Conservation (phyloP, 495 filamentous ascomycete species). For the Pseudomonodictys pantanalensis region DNA sequence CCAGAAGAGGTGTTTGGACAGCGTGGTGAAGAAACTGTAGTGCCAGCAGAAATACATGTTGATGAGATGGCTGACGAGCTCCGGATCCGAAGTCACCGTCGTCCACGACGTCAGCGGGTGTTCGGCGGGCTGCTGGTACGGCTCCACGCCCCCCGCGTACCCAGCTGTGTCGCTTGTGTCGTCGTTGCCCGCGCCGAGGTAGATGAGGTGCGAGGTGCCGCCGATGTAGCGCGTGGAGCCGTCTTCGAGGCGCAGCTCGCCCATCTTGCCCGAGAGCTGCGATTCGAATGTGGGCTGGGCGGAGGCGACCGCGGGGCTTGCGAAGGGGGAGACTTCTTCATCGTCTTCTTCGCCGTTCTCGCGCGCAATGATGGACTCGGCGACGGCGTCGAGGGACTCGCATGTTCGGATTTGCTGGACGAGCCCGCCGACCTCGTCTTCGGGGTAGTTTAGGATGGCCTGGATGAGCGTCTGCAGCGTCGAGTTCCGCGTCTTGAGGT, state of each 20-base stretch:
- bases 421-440: conserved; percentile 76
- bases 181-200: conserved; percentile 52
- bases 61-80: conserved; percentile 80
- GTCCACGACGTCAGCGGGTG: conserved; percentile 83
- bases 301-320: conserved; percentile 26
- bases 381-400: conserved; percentile 86
- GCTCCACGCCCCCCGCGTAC: conserved; percentile 37
- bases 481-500: conserved; percentile 78
- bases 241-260: conserved; percentile 80
- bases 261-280: conserved; percentile 89
- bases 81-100: conserved; percentile 72
- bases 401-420: conserved; percentile 86
- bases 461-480: conserved; percentile 90
- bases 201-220: conserved; percentile 91
- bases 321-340: conserved; percentile 37
- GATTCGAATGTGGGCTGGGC: conserved; percentile 71
- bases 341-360: conserved; percentile 47
- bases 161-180: conserved; percentile 36
- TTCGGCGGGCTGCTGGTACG: conserved; percentile 52
- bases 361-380: conserved; percentile 68
- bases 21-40: conserved; percentile 91
- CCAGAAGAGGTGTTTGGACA: conserved; percentile 87
- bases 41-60: conserved; percentile 99
- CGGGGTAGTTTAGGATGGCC: conserved; percentile 83
- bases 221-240: conserved; percentile 91